phyloP scores from a whole-genome alignment of 2,329 filamentous ascomycete genomes.

The Pseudocercospora fijiensis region DNA sequence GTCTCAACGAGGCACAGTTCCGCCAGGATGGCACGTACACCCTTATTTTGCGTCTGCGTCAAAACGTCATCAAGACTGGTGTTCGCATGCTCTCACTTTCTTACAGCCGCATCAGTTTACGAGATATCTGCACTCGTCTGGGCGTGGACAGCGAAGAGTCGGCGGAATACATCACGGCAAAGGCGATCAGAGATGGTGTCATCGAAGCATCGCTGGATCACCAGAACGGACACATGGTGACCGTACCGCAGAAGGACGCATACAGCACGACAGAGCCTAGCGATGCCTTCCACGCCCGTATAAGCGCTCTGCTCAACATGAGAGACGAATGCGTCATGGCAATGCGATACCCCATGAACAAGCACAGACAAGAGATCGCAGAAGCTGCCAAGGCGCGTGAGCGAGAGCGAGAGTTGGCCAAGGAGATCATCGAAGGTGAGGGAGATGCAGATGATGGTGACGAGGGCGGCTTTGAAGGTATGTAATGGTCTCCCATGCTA shows the following conservation, averaged over 20 bases:
- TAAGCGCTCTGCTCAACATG: constrained; percentile 82
- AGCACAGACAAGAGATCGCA: constrained; percentile 94
- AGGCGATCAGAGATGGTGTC: constrained; percentile 95
- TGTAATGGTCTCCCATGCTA: constrained; percentile 54
- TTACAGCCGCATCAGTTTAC: constrained; percentile 93
- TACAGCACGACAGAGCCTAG: constrained; percentile 94
- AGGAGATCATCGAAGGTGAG: constrained; percentile 98
- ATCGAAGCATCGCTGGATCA: constrained; percentile 94
- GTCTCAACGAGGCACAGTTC: constrained; percentile 78
- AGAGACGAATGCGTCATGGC: constrained; percentile 99
- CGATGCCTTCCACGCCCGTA: constrained; percentile 96
- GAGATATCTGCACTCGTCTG: constrained; percentile 94
- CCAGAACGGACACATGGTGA: constrained; percentile 97
- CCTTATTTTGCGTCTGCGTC: constrained; percentile 85
- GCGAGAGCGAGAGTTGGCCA: constrained; percentile 91
- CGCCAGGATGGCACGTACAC: constrained; percentile 93
- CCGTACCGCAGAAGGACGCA: constrained; percentile 91
- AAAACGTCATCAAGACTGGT: constrained; percentile 99
- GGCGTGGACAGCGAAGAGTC: constrained; percentile 94
- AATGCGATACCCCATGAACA: constrained; percentile 99
- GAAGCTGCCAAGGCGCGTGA: constrained; percentile 98
- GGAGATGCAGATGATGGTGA: constrained; percentile 89
- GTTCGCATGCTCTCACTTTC: constrained; percentile 99
- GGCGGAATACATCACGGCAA: constrained; percentile 97
- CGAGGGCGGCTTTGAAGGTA: constrained; percentile 91